Conservation (phyloP, 140 eudicot species). For the Cichorium intybus region DNA sequence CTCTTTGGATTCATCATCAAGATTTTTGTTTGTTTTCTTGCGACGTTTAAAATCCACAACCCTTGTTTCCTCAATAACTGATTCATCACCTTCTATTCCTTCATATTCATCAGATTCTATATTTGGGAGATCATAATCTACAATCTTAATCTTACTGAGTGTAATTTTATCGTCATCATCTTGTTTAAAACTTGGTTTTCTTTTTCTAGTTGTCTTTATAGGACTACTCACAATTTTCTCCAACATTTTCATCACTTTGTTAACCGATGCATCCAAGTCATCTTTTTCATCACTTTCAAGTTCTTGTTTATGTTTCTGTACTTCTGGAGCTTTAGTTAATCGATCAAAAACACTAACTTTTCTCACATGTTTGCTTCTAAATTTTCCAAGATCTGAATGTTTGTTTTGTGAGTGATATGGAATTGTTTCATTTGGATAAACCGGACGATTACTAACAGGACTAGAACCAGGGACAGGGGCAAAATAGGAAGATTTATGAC, state of each 20-base stretch:
- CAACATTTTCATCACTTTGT: constrained; percentile 47
- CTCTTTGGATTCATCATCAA: constrained; percentile 15
- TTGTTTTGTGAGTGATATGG: constrained; percentile 5
- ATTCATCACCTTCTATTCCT: constrained; percentile 19
- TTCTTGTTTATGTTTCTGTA: constrained; percentile 13
- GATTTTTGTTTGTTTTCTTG: constrained; percentile 35
- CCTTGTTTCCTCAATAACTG: constrained; percentile 45
- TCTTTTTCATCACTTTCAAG: constrained; percentile 12
- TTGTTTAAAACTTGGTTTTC: constrained; percentile 2
- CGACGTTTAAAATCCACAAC: constrained; percentile 60
- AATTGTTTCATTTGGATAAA: constrained; percentile 13
- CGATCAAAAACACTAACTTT: constrained; percentile 61
- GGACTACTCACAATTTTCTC: constrained; percentile 29
- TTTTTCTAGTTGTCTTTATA: constrained; percentile 24
- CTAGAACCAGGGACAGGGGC: constrained; percentile 18
- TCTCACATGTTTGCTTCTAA: background rate
- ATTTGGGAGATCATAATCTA: constrained; percentile 12
- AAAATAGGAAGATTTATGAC: constrained; percentile 18
- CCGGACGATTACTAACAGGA: constrained; percentile 16
- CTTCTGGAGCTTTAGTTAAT: constrained; percentile 22
- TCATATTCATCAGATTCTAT: constrained; percentile 4
- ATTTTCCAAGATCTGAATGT: background rate
- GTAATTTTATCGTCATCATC: background rate
- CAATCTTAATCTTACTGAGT: background rate
- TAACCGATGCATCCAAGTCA: constrained; percentile 37